Percentiles rank a stretch among this genome's conserved stretches.
phyloP scores from a whole-genome alignment of 306 rosid species.

The Quercus engelmannii region DNA sequence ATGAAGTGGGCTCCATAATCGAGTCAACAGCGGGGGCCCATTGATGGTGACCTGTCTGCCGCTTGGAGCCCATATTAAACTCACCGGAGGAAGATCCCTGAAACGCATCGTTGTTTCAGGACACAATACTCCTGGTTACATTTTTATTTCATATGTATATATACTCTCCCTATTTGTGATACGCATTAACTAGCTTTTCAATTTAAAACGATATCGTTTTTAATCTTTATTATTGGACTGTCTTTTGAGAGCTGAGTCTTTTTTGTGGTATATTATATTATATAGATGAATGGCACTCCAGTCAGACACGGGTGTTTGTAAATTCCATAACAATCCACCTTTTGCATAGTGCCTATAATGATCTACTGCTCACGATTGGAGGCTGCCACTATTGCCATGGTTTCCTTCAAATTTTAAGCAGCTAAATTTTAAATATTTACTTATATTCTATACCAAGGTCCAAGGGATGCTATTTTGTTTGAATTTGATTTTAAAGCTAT shows the following conservation, averaged over 20 bases:
- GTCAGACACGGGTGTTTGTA: conserved; percentile 75
- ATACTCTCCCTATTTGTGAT: not conserved
- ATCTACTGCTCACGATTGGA: conserved; percentile 57
- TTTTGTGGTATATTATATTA: too few species aligned
- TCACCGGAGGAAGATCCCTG: conserved; percentile 65
- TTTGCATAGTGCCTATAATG: conserved; percentile 60
- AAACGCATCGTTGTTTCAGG: conserved; percentile 41
- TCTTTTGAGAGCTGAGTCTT: not conserved
- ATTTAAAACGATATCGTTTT: not conserved
- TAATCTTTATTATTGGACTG: not conserved
- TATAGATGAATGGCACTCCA: conserved; percentile 29
- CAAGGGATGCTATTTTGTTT: too few species aligned
- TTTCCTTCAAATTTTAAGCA: conserved; percentile 47
- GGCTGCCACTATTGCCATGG: conserved; percentile 9
- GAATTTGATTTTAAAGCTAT: too few species aligned
- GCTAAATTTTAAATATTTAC: conserved; percentile 20
- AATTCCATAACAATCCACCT: conserved; percentile 35
- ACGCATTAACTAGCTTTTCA: not conserved
- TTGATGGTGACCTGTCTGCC: conserved; percentile 62
- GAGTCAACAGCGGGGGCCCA: conserved; percentile 81
- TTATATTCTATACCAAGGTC: too few species aligned
- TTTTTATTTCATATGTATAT: not conserved
- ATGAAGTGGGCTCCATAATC: conserved; percentile 36
- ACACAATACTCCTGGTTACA: conserved; percentile 50
- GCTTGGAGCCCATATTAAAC: conserved; percentile 67